These are phyloP conservation scores for Colletotrichum sidae DNA, from an alignment of 2,329 filamentous ascomycete genomes.

Conservation along the genomic window DNA sequence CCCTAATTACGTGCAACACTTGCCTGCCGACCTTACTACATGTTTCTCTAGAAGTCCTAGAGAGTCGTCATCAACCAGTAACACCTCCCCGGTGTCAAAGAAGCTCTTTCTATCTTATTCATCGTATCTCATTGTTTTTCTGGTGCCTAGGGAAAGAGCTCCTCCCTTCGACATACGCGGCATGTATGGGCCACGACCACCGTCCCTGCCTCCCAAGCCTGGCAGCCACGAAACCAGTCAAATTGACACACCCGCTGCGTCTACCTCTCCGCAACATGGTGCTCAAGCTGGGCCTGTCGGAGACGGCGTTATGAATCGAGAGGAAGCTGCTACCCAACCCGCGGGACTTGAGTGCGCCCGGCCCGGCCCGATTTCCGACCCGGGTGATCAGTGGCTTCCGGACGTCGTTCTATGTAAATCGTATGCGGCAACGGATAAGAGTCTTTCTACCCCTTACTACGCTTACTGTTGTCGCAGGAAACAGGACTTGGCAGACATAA, in stretches of 20 bases:
- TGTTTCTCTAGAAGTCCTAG: too few species aligned
- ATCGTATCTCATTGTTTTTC: too few species aligned
- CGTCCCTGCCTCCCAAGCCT: constrained; percentile 79
- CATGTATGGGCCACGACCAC: constrained; percentile 58
- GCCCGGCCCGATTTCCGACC: constrained; percentile 61
- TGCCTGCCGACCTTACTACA: too few species aligned
- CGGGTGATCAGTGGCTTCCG: constrained; percentile 83
- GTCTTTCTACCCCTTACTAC: constrained; percentile 18
- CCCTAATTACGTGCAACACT: rapidly evolving
- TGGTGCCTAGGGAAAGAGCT: too few species aligned
- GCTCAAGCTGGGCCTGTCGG: constrained; percentile 26
- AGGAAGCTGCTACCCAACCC: not conserved
- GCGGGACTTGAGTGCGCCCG: constrained; percentile 31
- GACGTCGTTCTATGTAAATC: constrained; percentile 82
- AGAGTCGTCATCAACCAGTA: too few species aligned
- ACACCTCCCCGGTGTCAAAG: too few species aligned
- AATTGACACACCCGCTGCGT: constrained; percentile 70
- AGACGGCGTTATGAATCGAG: constrained; percentile 35
- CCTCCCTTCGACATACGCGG: too few species aligned
- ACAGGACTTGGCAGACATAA: constrained; percentile 79
- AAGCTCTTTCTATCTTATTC: too few species aligned
- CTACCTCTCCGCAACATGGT: constrained; percentile 50
- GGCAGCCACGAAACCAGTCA: constrained; percentile 76
- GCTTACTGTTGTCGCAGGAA: constrained; percentile 65
- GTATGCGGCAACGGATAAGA: constrained; percentile 60